A percentile compares a stretch with the other conserved stretches of the same genome.
Conservation (phyloP, 2,329 filamentous ascomycete genomes). For the Alternaria sp. region DNA sequence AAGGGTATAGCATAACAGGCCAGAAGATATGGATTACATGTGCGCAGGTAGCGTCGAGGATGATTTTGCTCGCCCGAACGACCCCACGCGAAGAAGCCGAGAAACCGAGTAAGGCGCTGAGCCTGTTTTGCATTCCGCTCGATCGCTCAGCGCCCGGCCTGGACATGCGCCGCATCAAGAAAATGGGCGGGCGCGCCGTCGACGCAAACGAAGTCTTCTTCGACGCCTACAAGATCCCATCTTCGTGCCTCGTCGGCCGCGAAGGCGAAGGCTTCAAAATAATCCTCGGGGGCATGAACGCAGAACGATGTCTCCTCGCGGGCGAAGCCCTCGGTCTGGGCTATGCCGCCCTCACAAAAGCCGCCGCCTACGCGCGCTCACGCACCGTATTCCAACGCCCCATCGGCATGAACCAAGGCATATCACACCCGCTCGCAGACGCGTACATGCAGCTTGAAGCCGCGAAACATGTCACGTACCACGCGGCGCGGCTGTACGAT, state of each 20-base stretch:
- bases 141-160: constrained; percentile 66
- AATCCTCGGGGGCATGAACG: constrained; percentile 57
- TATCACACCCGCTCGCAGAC: constrained; percentile 64
- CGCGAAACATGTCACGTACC: constrained; percentile 66
- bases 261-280: constrained; percentile 82
- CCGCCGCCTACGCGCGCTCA: constrained; percentile 56
- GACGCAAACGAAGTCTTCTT: constrained; percentile 91
- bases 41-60: constrained; percentile 80
- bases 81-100: constrained; percentile 70
- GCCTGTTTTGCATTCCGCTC: constrained; percentile 80
- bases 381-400: constrained; percentile 62
- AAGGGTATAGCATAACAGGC: constrained; percentile 71
- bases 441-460: constrained; percentile 68
- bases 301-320: constrained; percentile 60
- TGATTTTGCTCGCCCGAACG: constrained; percentile 82
- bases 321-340: constrained; percentile 82
- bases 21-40: constrained; percentile 93
- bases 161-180: constrained; percentile 74
- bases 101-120: constrained; percentile 77
- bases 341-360: constrained; percentile 64
- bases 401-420: constrained; percentile 66
- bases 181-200: constrained; percentile 83
- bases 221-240: constrained; percentile 73
- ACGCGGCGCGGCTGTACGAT: constrained; percentile 66
- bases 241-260: constrained; percentile 69